Evolutionary conservation across 306 rosid genomes (phyloP), one percentile per base, ranked within the genome.

Genomic region (Casuarina cunninghamiana): DNA sequence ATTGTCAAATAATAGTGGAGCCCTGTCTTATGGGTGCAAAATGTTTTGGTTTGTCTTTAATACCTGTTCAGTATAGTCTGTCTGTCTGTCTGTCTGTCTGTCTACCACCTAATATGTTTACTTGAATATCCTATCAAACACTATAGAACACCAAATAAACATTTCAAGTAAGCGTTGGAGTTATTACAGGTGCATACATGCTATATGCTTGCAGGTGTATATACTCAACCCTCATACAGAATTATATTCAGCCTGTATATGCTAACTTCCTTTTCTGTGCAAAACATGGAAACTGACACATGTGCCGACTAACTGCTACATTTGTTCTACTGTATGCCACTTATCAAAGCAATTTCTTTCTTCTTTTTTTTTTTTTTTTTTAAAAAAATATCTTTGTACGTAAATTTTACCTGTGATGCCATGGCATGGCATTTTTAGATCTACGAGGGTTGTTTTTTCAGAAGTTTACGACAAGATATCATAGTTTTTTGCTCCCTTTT

Each of bases 1-100:
- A 74, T 50, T 42, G 42, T 38, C 55, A 42, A 84, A 71, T 50
- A 48, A 75, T 43, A 13, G 69, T 6, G 58, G 61, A 71, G 68
- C 62, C 57, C 32, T 81, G n/a, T 53, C 61, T 49, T 57, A 35
- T 3, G 35, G 45, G 48, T 26, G 57, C 26, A 46, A 32, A 77
- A 44, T 43, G 39, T 32, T 44, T 71, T 71, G 71, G 3, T 71
- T n/a, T 66, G 26, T 6, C 74, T 32, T 6, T 21, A 10, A 2
- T 71, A 5, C 39, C 37, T 44, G 17, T 71, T 21, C 19, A 71
- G 42, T 10, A 13, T 49, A 10, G 57, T 39, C 13, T 16, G 74
- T 6, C 2, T 13, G 51, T 68, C 42, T 46, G n/a, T n/a, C n/a
- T n/a, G 57, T 39, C 13, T 16, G 74, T 6, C 2, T 13, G 51